A percentile compares a stretch with the other conserved stretches of the same genome.
Conservation (phyloP, 139 green algal species). For the Chlorella sp. region DNA sequence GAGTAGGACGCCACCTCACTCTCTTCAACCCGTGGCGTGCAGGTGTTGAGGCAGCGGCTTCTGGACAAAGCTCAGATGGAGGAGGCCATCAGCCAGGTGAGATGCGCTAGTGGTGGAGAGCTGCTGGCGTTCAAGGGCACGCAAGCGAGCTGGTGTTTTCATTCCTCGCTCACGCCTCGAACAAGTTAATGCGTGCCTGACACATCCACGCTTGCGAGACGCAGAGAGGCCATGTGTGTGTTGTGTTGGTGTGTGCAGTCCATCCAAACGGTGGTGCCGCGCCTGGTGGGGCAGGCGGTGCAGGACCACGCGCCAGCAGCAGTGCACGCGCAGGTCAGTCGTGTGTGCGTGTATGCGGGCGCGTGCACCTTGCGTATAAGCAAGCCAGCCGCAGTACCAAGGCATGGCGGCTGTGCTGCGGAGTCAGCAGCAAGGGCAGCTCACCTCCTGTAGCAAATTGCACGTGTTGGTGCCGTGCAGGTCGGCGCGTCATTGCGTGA, state of each 20-base stretch:
- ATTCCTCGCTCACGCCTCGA: too few relatives aligned
- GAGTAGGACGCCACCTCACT: too few relatives aligned
- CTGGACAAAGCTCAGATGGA: neutral
- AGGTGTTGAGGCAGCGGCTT: neutral
- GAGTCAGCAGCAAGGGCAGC: too few relatives aligned
- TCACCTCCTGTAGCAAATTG: too few relatives aligned
- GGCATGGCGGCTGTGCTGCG: too few relatives aligned
- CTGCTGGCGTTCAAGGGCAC: too few relatives aligned
- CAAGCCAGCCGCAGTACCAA: too few relatives aligned
- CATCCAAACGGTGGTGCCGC: neutral
- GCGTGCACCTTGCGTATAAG: neutral
- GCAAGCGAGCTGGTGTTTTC: too few relatives aligned
- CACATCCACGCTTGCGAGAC: too few relatives aligned
- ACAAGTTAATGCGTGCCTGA: too few relatives aligned
- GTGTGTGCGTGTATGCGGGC: neutral
- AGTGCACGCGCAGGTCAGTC: neutral
- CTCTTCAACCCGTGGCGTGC: too few relatives aligned
- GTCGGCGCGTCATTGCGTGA: neutral
- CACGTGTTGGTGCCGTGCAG: neutral
- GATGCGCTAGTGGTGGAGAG: too few relatives aligned
- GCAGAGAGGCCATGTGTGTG: neutral
- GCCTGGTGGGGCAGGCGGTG: neutral
- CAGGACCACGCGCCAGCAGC: neutral
- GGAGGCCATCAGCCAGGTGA: neutral
- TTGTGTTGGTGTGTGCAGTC: neutral